Conservation (phyloP, 768 basidiomycete genomes). For the Suillus discolor region DNA sequence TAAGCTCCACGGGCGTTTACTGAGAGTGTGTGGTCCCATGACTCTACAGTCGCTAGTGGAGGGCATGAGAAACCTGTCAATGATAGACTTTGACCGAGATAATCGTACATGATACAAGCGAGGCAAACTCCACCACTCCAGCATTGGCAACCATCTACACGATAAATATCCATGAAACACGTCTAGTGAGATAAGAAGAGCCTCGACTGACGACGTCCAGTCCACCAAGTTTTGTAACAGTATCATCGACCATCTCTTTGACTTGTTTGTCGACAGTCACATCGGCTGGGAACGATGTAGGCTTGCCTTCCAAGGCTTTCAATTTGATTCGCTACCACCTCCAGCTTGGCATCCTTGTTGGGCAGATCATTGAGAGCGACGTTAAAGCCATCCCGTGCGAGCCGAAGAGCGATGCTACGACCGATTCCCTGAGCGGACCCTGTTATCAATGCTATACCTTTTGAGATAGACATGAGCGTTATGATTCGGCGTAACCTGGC, state of each 20-base stretch:
- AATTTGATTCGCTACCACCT: constrained; percentile 4
- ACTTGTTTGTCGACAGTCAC: constrained; percentile 13
- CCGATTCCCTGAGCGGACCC: constrained; percentile 27
- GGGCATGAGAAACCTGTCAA: not conserved
- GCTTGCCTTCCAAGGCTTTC: not conserved
- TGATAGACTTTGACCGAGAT: not conserved
- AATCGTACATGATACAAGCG: constrained; percentile 16
- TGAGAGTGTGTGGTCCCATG: constrained; percentile 44
- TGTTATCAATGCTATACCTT: constrained; percentile 24
- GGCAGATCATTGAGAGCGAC: constrained; percentile 13
- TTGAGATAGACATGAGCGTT: not conserved
- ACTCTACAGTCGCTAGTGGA: constrained; percentile 34
- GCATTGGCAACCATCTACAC: constrained; percentile 32
- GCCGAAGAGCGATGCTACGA: constrained; percentile 25
- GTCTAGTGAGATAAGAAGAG: not conserved
- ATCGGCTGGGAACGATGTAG: constrained; percentile 5
- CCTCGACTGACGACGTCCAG: constrained; percentile 18
- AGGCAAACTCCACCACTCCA: constrained; percentile 10
- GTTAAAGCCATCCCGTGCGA: constrained; percentile 30
- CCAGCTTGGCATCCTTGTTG: constrained; percentile 12
- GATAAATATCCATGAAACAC: not conserved
- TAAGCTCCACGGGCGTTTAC: constrained; percentile 62
- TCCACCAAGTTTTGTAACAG: constrained; percentile 14
- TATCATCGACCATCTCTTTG: constrained; percentile 16
- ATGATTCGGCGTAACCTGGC: not conserved